These are phyloP conservation scores for Aspergillus japonicus DNA, from an alignment of 2,329 filamentous ascomycete genomes.

Conservation along the genomic window DNA sequence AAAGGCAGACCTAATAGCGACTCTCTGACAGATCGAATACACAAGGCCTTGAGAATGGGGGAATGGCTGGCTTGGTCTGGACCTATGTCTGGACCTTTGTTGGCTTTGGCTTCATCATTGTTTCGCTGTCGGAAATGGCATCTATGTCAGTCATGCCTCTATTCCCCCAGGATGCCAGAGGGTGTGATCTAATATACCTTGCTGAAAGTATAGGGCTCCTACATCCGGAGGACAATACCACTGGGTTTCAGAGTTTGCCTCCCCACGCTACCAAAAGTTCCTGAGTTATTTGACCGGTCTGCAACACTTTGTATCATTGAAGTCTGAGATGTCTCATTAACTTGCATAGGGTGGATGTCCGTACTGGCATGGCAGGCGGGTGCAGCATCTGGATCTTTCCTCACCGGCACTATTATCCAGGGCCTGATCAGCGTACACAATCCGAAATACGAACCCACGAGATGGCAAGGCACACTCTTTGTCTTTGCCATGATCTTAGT, in stretches of 20 bases:
- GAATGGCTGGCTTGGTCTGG: slow-evolving; percentile 29
- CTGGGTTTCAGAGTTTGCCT: slow-evolving; percentile 57
- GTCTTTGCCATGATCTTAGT: slow-evolving; percentile 48
- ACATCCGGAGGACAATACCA: slow-evolving; percentile 60
- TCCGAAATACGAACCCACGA: slow-evolving; percentile 41
- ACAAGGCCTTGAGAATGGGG: slow-evolving; percentile 27
- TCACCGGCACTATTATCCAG: slow-evolving; percentile 51
- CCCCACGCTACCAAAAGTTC: slow-evolving; percentile 50
- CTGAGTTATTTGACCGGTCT: slow-evolving; percentile 53
- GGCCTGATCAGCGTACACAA: slow-evolving; percentile 44
- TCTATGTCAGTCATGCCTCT: slow-evolving; percentile 30
- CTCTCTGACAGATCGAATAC: slow-evolving; percentile 21
- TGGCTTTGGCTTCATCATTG: slow-evolving; percentile 63
- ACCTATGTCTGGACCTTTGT: slow-evolving; percentile 54
- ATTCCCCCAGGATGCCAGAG: no score
- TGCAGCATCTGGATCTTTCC: slow-evolving; percentile 48
- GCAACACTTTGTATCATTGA: not conserved
- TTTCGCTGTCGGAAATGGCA: slow-evolving; percentile 63
- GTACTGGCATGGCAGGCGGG: slow-evolving; percentile 53
- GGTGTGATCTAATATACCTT: not conserved
- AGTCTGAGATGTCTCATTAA: not conserved
- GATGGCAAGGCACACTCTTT: slow-evolving; percentile 52
- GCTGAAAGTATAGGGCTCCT: slow-evolving; percentile 44
- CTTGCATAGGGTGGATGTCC: slow-evolving; percentile 47
- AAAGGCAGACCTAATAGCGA: not conserved